phyloP scores from a whole-genome alignment of 805 yeast species.

The Wickerhamomyces hampshirensis region DNA sequence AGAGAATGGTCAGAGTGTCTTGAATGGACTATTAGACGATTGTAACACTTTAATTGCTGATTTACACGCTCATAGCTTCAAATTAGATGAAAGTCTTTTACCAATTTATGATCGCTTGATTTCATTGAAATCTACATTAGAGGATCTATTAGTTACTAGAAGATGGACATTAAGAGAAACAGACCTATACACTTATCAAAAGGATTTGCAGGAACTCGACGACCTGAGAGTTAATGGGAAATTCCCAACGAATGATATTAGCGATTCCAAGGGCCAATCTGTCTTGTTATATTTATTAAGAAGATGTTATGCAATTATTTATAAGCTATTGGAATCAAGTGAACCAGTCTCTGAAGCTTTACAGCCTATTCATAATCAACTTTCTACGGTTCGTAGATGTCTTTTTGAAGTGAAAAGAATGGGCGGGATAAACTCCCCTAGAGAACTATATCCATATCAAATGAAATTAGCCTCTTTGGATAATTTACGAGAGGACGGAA shows the following conservation, averaged over 20 bases:
- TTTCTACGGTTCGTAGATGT: slow-evolving; percentile 88
- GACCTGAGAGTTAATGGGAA: slow-evolving; percentile 60
- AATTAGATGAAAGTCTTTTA: slow-evolving; percentile 46
- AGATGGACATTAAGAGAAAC: slow-evolving; percentile 98
- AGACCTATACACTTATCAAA: slow-evolving; percentile 81
- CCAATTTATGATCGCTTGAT: slow-evolving; percentile 61
- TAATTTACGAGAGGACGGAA: slow-evolving; percentile 83
- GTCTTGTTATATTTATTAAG: slow-evolving; percentile 74
- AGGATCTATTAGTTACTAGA: slow-evolving; percentile 81
- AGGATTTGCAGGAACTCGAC: slow-evolving; percentile 68
- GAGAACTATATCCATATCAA: slow-evolving; percentile 95
- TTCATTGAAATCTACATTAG: slow-evolving; percentile 67
- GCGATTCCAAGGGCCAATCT: slow-evolving; percentile 47
- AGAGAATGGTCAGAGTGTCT: slow-evolving; percentile 39
- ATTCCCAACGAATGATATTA: slow-evolving; percentile 32
- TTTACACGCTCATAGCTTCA: slow-evolving; percentile 40
- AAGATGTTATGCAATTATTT: slow-evolving; percentile 86
- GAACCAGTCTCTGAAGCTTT: slow-evolving; percentile 95
- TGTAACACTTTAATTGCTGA: slow-evolving; percentile 74
- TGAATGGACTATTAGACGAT: slow-evolving; percentile 78
- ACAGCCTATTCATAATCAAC: slow-evolving; percentile 90
- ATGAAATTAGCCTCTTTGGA: slow-evolving; percentile 89
- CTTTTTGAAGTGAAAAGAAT: slow-evolving; percentile 83
- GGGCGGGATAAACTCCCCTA: slow-evolving; percentile 83
- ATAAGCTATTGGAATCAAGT: slow-evolving; percentile 81